phyloP scores from a whole-genome alignment of 2,329 filamentous ascomycete genomes.

The Nemania sp. region DNA sequence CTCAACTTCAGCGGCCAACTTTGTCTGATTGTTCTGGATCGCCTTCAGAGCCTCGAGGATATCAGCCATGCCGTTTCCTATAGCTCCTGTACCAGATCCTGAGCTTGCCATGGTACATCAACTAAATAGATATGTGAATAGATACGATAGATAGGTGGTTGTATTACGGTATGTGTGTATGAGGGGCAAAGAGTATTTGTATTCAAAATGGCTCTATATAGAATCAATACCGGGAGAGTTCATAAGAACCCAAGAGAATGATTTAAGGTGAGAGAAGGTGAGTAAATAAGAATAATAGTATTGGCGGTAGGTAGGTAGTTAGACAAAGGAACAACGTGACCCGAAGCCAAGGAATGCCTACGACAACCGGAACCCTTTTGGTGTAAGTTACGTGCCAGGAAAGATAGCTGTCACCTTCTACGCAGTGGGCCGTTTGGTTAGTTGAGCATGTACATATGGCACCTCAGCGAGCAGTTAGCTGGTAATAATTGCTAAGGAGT shows the following conservation, averaged over 20 bases:
- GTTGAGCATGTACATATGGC: background rate
- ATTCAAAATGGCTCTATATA: background rate
- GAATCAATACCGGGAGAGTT: background rate
- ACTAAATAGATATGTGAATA: conserved; percentile 9
- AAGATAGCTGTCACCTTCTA: no score
- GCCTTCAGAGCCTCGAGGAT: conserved; percentile 36
- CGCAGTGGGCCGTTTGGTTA: background rate
- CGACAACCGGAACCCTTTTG: no score
- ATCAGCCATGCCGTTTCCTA: conserved; percentile 31
- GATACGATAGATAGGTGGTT: background rate
- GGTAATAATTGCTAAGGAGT: no score
- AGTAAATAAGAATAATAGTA: background rate
- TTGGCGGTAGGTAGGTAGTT: background rate
- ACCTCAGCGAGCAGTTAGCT: no score
- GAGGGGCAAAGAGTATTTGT: background rate
- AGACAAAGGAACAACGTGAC: conserved; percentile 14
- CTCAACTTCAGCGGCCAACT: conserved; percentile 35
- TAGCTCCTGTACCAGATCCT: conserved; percentile 25
- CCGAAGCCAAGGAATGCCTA: no score
- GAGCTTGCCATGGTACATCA: conserved; percentile 33
- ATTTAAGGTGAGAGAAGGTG: background rate
- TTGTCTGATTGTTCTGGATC: conserved; percentile 38
- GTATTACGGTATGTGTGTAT: background rate
- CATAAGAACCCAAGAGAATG: conserved; percentile 1
- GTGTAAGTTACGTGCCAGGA: no score